Evolutionary conservation across 192 early-diverging fungal species (phyloP), one percentile per base, ranked within the genome.

Genomic region (Funneliformis geosporum): DNA sequence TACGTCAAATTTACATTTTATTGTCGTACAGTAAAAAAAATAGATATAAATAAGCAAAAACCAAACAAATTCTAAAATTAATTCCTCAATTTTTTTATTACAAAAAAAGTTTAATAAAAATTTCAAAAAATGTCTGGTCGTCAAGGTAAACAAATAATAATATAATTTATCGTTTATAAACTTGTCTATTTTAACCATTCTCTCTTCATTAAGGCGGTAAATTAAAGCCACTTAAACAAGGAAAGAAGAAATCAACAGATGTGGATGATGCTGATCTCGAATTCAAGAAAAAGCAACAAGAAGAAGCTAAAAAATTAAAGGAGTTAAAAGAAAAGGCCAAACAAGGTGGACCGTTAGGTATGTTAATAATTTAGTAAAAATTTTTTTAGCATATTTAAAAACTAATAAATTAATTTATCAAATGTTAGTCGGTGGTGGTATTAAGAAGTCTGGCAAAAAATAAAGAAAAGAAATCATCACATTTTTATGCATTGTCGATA

Each of bases 151-250:
- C 3, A 23, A 43, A 21, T 8, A 23, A 27, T 27, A 47, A n/a
- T 46, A 25, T 46, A 44, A 18, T 21, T 40, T 43, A 69, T 9
- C 10, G 16, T 25, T 50, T 47, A 25, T 55, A 27, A 16, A 72
- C 2, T 18, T 47, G 4, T 21, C 11, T 18, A 42, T 40, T 38
- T 43, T 69, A 40, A 10, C 42, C 9, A 8, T 70, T n/a, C 42
- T 69, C 28, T 33, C 27, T 72, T 25, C 42, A 47, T 25, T 27
- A 42, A 89, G 93, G 93, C 83, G 93, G 93, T 83, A 94, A 94
- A 84, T 82, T 91, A 65, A 94, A 94, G 90, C 94, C 94, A 75
- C 88, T 95, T 70, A 95, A 95, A 92, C 82, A 84, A 28, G 78
- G 90, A 71, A 94, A 95, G 89, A 91, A 92, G 85, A 81, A 71